phyloP scores from a whole-genome alignment of 1,284 basidiomycete genomes.

The Heterobasidion parviporum region DNA sequence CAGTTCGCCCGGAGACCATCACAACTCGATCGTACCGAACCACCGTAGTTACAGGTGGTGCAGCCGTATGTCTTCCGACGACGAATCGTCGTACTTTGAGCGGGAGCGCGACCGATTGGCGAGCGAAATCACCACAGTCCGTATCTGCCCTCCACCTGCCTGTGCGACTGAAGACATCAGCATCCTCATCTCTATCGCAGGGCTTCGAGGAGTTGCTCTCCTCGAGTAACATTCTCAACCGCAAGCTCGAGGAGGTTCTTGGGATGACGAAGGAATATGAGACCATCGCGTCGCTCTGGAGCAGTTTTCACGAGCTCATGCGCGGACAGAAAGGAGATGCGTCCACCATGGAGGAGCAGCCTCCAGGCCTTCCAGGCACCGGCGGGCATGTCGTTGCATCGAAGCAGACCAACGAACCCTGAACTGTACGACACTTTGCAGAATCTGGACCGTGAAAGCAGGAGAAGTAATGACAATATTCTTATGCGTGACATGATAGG shows the following conservation, averaged over 20 bases:
- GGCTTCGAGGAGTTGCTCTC: conserved; percentile 86
- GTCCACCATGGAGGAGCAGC: conserved; percentile 22
- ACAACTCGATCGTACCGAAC: too few species aligned
- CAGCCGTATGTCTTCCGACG: not conserved
- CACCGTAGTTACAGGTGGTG: too few species aligned
- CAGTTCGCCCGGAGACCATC: too few species aligned
- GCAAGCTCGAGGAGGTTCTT: conserved; percentile 87
- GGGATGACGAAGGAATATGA: conserved; percentile 92
- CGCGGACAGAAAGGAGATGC: conserved; percentile 34
- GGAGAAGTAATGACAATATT: not conserved
- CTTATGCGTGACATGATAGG: conserved; percentile 18
- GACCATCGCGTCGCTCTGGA: conserved; percentile 84
- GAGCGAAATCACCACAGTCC: conserved; percentile 1
- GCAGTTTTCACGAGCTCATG: conserved; percentile 76
- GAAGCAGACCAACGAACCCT: conserved; percentile 15
- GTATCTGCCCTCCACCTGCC: not conserved
- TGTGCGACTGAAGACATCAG: not conserved
- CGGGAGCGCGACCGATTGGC: conserved; percentile 1
- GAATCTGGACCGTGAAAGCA: not conserved
- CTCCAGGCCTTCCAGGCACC: conserved; percentile 51
- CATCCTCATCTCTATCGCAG: conserved; percentile 30
- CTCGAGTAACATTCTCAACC: conserved; percentile 83
- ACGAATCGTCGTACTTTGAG: not conserved
- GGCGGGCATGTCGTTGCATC: conserved; percentile 54
- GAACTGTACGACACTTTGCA: conserved; percentile 4